These are phyloP conservation scores for Urochloa ruziziensis DNA, from an alignment of 176 grass and related monocot genomes.

Conservation along the genomic window DNA sequence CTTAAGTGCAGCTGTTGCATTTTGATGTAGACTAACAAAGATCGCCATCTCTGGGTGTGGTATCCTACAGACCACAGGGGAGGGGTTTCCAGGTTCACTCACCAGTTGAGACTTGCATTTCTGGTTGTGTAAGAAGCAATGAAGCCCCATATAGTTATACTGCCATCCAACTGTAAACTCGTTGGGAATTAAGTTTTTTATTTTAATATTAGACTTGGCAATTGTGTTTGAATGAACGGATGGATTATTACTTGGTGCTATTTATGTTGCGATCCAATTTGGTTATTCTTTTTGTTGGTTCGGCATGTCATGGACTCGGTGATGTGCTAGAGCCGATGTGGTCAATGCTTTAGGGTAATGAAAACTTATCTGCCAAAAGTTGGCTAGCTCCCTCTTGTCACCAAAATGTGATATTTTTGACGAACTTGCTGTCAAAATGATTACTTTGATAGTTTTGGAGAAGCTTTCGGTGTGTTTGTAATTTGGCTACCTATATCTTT, in stretches of 20 bases:
- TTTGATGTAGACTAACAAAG: background rate
- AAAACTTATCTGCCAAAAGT: background rate
- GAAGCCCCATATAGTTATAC: background rate
- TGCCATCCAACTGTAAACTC: background rate
- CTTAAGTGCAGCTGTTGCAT: background rate
- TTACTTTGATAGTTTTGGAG: background rate
- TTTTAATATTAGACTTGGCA: background rate
- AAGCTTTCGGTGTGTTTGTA: background rate
- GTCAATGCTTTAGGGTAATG: background rate
- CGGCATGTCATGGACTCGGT: background rate
- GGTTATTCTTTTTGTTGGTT: background rate
- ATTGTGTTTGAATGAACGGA: background rate
- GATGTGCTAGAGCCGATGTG: background rate
- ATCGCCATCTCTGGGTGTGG: background rate
- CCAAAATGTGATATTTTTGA: background rate
- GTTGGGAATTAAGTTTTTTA: background rate
- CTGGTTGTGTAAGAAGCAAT: constrained; percentile 4
- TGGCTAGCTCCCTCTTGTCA: background rate
- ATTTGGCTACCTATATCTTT: too few relatives aligned
- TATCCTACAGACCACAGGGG: background rate
- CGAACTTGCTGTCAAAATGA: background rate
- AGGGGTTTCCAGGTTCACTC: background rate
- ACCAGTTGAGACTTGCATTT: background rate
- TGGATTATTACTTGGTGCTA: background rate
- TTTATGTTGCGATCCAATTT: background rate